These are phyloP conservation scores for Lachancea lanzarotensis DNA, from an alignment of 805 yeast genomes.

Conservation along the genomic window DNA sequence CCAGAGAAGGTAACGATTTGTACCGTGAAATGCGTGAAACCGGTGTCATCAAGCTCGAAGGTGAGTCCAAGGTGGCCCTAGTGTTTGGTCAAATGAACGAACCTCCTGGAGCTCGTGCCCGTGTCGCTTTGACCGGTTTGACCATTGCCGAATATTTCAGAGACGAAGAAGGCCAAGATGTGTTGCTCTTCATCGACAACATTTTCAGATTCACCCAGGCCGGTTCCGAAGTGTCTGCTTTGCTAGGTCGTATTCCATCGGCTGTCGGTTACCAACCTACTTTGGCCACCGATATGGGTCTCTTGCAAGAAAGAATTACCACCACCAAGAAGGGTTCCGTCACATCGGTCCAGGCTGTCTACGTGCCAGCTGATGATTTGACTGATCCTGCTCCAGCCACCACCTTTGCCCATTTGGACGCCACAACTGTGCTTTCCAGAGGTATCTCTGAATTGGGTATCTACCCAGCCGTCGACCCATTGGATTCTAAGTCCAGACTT, in stretches of 20 bases:
- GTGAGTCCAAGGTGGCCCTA: slow-evolving; percentile 98
- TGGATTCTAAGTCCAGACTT: slow-evolving; percentile 98
- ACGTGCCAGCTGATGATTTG: slow-evolving; percentile 99
- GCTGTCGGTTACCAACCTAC: slow-evolving; percentile 99
- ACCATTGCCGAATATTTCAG: slow-evolving; percentile 99
- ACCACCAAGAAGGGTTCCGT: slow-evolving; percentile 99
- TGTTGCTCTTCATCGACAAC: slow-evolving; percentile 97
- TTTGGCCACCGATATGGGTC: slow-evolving; percentile 99
- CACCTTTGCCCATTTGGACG: slow-evolving; percentile 99
- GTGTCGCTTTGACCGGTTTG: slow-evolving; percentile 99
- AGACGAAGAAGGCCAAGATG: slow-evolving; percentile 99
- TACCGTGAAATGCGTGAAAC: slow-evolving; percentile 99
- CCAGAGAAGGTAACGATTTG: slow-evolving; percentile 99
- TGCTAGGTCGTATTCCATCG: slow-evolving; percentile 99
- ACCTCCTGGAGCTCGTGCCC: slow-evolving; percentile 99
- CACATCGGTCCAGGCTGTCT: slow-evolving; percentile 99
- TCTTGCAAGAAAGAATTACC: slow-evolving; percentile 99
- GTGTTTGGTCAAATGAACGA: slow-evolving; percentile 99
- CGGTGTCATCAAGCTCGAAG: slow-evolving; percentile 99
- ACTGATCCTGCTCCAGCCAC: slow-evolving; percentile 99
- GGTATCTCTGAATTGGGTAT: slow-evolving; percentile 99
- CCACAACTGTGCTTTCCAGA: slow-evolving; percentile 99
- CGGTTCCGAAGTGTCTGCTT: slow-evolving; percentile 99
- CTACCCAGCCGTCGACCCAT: slow-evolving; percentile 99
- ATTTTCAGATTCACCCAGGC: slow-evolving; percentile 99